Conservation (phyloP, 192 early-diverging fungal species). For the Coemansia asiatica region DNA sequence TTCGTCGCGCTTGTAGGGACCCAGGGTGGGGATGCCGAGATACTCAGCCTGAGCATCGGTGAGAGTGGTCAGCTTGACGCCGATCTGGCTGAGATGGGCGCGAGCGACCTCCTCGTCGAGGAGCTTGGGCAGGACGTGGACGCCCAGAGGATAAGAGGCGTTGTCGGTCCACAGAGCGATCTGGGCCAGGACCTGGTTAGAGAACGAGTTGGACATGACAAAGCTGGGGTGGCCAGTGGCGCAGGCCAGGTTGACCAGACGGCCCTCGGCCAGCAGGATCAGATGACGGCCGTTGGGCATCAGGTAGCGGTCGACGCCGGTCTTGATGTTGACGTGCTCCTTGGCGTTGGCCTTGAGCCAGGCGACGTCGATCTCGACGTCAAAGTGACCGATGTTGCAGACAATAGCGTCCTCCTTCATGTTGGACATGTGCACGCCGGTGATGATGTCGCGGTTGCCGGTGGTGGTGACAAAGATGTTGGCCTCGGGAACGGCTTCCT, state of each 20-base stretch:
- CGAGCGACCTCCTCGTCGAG: conserved; percentile 98
- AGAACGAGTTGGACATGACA: conserved; percentile 99
- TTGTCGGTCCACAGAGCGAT: conserved; percentile 97
- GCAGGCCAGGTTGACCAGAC: conserved; percentile 99
- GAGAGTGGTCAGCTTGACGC: conserved; percentile 91
- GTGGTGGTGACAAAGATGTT: conserved; percentile 99
- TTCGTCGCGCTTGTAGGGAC: conserved; percentile 96
- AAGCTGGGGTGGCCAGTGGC: conserved; percentile 98
- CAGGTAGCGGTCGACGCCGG: conserved; percentile 96
- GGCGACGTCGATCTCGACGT: conserved; percentile 97
- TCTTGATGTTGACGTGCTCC: conserved; percentile 92
- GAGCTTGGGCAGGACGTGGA: conserved; percentile 98
- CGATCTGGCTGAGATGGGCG: conserved; percentile 92
- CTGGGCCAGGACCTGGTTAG: conserved; percentile 98
- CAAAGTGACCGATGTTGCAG: conserved; percentile 99
- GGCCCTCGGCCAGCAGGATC: conserved; percentile 97
- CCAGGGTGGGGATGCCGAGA: conserved; percentile 76
- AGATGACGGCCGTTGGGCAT: conserved; percentile 89
- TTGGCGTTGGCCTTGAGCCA: conserved; percentile 96
- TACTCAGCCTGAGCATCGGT: conserved; percentile 69
- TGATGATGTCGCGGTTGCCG: conserved; percentile 98
- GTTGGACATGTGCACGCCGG: conserved; percentile 82
- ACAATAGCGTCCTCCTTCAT: conserved; percentile 99
- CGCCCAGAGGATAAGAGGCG: conserved; percentile 85
- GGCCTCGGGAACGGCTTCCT: conserved; percentile 84